Base-by-base conservation (phyloP, 2,329 filamentous ascomycete genomes). In the Fusarium cyanostomum region DNA sequence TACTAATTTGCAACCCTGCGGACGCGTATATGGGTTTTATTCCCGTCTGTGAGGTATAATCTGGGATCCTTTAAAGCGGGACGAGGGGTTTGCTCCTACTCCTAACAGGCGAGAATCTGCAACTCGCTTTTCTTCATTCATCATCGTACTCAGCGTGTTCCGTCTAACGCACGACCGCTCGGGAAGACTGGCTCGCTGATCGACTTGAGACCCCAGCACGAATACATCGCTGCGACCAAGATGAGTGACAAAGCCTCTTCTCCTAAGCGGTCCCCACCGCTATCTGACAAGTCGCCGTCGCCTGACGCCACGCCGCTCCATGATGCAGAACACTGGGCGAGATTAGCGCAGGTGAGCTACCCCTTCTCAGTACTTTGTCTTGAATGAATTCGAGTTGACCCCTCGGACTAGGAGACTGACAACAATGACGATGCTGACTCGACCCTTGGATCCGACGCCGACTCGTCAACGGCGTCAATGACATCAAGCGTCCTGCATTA, bases 261-360 rank as follows among this genome's bases (percentile, higher is more conserved):
- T 0, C 56, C 55, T 2, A 59, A 59, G 8, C 37, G 11, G 31
- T 52, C 55, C 0, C n/a, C n/a, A n/a, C n/a, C n/a, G n/a, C n/a
- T n/a, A n/a, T n/a, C n/a, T n/a, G n/a, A n/a, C n/a, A n/a, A 27
- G 34, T 12, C 28, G 26, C 10, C 18, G 6, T 26, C 0, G 27
- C 31, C 31, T 8, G 56, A 42, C 18, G 42, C 1, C 24, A 30
- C 57, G 2, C 39, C 12, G 10, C 41, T 59, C 2, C 56, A 59
- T 2, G 41, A 31, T 7, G 56, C 21, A n/a, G 56, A 45, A 1
- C 56, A 59, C 8, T 59, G 56, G 56, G 56, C 48, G 1, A 18
- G 30, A 0, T 3, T 59, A 16, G 55, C 48, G 0, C 34, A 59
- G 5, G 56, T 48, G 26, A 38, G 42, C 11, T 33, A 5, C 30